Evolutionary conservation across 345 rosid genomes (phyloP), one percentile per base, ranked within the genome.

Genomic region (Lepidium didymum): DNA sequence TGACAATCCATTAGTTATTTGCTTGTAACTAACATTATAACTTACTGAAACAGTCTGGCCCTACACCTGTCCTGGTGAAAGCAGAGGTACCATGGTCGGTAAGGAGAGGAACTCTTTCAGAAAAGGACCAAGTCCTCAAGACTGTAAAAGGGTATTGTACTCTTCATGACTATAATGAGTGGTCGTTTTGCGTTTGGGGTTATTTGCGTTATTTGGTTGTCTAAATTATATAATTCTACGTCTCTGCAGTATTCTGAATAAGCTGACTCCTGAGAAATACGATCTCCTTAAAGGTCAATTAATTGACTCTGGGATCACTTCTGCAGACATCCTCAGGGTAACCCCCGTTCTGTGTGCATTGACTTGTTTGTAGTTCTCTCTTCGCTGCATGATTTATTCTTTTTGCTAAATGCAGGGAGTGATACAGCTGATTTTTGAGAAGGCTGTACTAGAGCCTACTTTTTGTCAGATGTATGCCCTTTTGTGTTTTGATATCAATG

Each of bases 11-110:
- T 43, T 59, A 8, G 69, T 31, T 1, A 1, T 43, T 43, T 54
- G 19, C 44, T 25, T 42, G 42, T n/a, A 29, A 47, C 59, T 53
- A 54, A 71, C 35, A 25, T 25, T 13, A 27, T 37, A 49, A 56
- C 51, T 42, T 53, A 47, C 56, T 53, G 45, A 64, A 72, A 62
- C 81, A 94, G 95, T 96, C 79, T 36, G 96, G 92, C 13, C 83
- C 88, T 33, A 53, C 87, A 68, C 85, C 92, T 60, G 74, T 80
- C 23, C 79, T 91, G 62, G 79, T 83, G 58, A 94, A 89, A 74
- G 97, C 99, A 73, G 95, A 94, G 67, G 86, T 81, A 34, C 99
- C 99, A 56, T 94, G 99, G 99, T 89, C 96, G 10, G 86, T 81
- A 55, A 85, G 74, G 73, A 89, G 84, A 70, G 93, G 88, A 50